Evolutionary conservation across 2,329 filamentous ascomycete genomes (phyloP), one percentile per base, ranked within the genome.

Genomic region (Penicillium nordicum): DNA sequence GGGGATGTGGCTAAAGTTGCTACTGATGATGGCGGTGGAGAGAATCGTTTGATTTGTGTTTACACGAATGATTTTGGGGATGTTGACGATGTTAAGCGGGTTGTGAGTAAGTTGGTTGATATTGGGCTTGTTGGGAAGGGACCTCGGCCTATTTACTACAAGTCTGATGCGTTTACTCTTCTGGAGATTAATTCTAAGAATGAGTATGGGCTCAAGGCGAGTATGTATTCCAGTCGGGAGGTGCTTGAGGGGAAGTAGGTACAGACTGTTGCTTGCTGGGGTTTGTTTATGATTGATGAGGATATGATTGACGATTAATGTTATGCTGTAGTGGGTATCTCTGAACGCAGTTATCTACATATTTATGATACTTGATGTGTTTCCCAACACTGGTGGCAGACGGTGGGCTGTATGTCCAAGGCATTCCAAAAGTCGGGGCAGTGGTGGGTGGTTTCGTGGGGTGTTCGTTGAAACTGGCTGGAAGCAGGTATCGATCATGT

Each of bases 31-130:
- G 71, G 59, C 6, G 21, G 45, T 58, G 71, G 72, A 1, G 73
- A 76, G n/a, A 68, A 57, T 23, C 80, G 85, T 21, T 73, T 94
- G 41, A 84, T 95, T 27, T 92, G 88, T 62, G 78, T 95, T 8
- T 95, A 95, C 71, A 95, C 90, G 5, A 76, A 78, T 41, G 85
- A 96, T 70, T 94, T 92, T 68, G 77, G 77, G 29, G 85, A 95
- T 67, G 79, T 76, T 50, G 76, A 80, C 4, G 90, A 95, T 68
- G 82, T 95, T 6, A 80, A 78, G 29, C 80, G 88, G 42, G 88
- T 95, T 4, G 75, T 93, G 38, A 68, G 78, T 56, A 81, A 78
- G 61, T 72, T 95, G 59, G 80, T 81, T 49, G 78, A 85, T 53
- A 76, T 92, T 56, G 84, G 81, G 8, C 74, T 94, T 37, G 78